These are phyloP conservation scores for Phytophthora europaea DNA, from an alignment of 352 stramenopile genomes.

Conservation along the genomic window DNA sequence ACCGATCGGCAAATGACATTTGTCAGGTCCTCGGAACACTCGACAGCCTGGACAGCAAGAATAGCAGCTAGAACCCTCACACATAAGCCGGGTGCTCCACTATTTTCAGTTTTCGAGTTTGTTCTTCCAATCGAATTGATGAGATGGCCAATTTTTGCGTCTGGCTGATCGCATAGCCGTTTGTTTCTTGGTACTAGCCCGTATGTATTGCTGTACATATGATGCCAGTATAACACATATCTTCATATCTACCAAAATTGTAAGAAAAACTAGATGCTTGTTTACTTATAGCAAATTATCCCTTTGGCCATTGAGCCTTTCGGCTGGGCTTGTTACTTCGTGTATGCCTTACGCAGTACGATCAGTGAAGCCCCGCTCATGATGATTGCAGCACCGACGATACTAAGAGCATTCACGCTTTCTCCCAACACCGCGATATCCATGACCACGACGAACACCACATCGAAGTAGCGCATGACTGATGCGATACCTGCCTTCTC, in stretches of 20 bases:
- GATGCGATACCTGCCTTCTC: conserved; percentile 5
- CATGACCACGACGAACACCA: conserved; percentile 5
- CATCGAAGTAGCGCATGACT: conserved; percentile 9
- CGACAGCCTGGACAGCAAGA: conserved; percentile 4
- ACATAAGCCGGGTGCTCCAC: conserved; percentile 1
- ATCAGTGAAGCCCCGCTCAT: conserved; percentile 6
- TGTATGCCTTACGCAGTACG: neutral
- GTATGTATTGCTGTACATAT: neutral
- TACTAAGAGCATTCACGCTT: neutral
- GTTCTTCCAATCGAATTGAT: conserved; percentile 27
- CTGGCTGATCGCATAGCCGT: neutral
- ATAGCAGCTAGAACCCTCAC: conserved; percentile 5
- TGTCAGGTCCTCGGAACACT: neutral
- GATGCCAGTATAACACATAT: no score
- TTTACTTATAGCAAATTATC: no score
- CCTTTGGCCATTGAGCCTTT: neutral
- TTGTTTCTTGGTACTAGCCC: neutral
- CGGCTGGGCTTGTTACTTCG: neutral
- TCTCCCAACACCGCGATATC: neutral
- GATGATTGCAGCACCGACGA: conserved; percentile 4
- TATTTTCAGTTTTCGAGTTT: conserved; percentile 29
- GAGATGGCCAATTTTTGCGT: conserved; percentile 18
- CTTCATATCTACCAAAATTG: no score
- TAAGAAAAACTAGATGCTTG: no score
- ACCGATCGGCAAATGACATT: conserved; percentile 18